Evolutionary conservation across 2,329 filamentous ascomycete genomes (phyloP).

Genomic region (Penicillium sp.): DNA sequence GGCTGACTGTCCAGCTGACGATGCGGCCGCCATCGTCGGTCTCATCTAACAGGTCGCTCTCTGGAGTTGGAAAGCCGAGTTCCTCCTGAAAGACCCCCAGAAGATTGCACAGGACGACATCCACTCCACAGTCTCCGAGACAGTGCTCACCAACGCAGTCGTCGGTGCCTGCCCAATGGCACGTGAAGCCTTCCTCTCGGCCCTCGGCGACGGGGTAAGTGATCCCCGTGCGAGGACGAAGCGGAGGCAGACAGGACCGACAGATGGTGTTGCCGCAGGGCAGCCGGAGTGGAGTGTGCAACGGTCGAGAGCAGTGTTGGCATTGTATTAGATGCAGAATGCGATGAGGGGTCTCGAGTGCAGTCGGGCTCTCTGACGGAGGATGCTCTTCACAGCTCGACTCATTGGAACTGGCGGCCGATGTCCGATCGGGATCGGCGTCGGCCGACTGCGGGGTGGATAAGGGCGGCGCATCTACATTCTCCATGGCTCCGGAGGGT

Average conservation of each 20-base stretch:
- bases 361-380: conserved; percentile 27
- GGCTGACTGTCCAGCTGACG: conserved; percentile 20
- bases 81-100: conserved; percentile 51
- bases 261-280: conserved; percentile 80
- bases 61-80: conserved; percentile 10
- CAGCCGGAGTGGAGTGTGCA: conserved; percentile 64
- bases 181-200: conserved; percentile 65
- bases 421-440: conserved; percentile 5
- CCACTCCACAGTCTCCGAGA: conserved; percentile 65
- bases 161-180: conserved; percentile 48
- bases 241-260: conserved; percentile 63
- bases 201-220: conserved; percentile 67
- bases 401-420: conserved; percentile 8
- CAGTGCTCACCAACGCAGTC: conserved; percentile 67
- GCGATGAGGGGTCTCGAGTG: conserved; percentile 53
- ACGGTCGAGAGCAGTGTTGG: conserved; percentile 61
- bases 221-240: conserved; percentile 61
- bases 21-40: conserved; percentile 31
- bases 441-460: conserved; percentile 4
- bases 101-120: conserved; percentile 71
- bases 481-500: conserved; percentile 10
- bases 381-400: conserved; percentile 24
- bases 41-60: conserved; percentile 1
- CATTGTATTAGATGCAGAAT: conserved; percentile 75
- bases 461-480: conserved; percentile 3